A percentile compares a stretch with the other conserved stretches of the same genome.
phyloP scores from a whole-genome alignment of 2,329 filamentous ascomycete species.

The Sordariomycetes sp. region DNA sequence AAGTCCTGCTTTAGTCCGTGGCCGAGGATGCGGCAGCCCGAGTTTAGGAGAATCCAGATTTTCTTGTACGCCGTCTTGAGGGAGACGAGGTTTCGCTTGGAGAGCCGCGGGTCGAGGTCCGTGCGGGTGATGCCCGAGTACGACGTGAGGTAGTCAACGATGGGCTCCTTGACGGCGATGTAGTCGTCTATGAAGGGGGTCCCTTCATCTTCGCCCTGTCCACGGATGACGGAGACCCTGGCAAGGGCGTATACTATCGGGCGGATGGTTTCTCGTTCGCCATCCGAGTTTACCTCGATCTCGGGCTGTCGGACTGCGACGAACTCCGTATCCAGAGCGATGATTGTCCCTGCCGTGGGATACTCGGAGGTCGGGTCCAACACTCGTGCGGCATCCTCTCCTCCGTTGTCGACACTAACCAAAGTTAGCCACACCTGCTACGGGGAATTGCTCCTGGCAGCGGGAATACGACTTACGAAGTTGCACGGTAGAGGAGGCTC shows the following conservation, averaged over 20 bases:
- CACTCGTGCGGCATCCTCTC: constrained; percentile 45
- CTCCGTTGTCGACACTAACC: neutral
- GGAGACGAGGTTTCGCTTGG: constrained; percentile 71
- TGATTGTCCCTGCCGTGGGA: constrained; percentile 60
- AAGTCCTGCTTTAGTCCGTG: constrained; percentile 94
- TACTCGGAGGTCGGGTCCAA: constrained; percentile 50
- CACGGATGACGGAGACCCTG: constrained; percentile 83
- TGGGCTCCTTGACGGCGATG: constrained; percentile 78
- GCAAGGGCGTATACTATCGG: constrained; percentile 86
- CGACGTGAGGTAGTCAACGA: constrained; percentile 90
- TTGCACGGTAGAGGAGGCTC: constrained; percentile 68
- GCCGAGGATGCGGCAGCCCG: constrained; percentile 88
- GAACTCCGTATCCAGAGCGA: constrained; percentile 94
- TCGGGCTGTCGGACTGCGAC: constrained; percentile 87
- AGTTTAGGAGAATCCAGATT: constrained; percentile 89
- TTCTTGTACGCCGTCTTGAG: constrained; percentile 96
- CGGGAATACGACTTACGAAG: constrained; percentile 27
- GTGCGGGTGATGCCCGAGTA: constrained; percentile 85
- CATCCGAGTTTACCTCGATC: constrained; percentile 92
- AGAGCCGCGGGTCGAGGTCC: constrained; percentile 71
- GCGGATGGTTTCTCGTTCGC: constrained; percentile 81
- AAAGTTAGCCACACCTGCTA: neutral
- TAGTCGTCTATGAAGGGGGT: constrained; percentile 95
- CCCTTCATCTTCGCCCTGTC: constrained; percentile 66
- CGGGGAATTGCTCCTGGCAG: constrained; percentile 3